phyloP scores from a whole-genome alignment of 2,329 filamentous ascomycete genomes.

The Clonostachys solani region DNA sequence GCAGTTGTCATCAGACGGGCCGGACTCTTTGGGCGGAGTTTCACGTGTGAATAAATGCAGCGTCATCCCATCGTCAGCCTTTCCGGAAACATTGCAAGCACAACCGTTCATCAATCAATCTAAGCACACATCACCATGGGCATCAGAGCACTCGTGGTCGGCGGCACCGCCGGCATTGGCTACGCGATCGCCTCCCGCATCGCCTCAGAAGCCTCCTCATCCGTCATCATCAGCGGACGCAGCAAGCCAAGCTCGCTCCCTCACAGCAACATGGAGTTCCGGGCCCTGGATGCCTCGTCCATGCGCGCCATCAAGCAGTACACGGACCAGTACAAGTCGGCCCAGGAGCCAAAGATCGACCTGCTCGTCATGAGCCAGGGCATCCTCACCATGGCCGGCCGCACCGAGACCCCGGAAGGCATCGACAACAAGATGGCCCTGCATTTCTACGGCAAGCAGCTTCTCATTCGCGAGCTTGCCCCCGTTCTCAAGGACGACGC shows the following conservation, averaged over 20 bases:
- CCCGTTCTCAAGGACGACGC: slow-evolving; percentile 26
- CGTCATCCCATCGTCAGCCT: no score
- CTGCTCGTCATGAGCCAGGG: slow-evolving; percentile 32
- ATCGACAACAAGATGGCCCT: slow-evolving; percentile 38
- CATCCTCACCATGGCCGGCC: slow-evolving; percentile 23
- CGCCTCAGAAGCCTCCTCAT: slow-evolving; percentile 12
- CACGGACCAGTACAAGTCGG: slow-evolving; percentile 15
- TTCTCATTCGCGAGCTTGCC: slow-evolving; percentile 32
- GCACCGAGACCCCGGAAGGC: slow-evolving; percentile 35
- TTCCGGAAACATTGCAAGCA: no score
- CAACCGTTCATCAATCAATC: neutral
- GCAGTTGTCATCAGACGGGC: no score
- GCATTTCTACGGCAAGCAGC: slow-evolving; percentile 40
- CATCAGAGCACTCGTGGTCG: slow-evolving; percentile 22
- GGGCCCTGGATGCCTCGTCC: slow-evolving; percentile 21
- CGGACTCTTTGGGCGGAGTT: no score
- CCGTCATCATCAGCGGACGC: slow-evolving; percentile 24
- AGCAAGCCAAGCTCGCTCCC: slow-evolving; percentile 19
- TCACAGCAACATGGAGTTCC: slow-evolving; percentile 24
- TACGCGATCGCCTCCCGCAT: slow-evolving; percentile 27
- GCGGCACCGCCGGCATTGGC: slow-evolving; percentile 27
- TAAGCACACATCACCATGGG: slow-evolving; percentile 2
- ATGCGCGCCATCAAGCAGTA: slow-evolving; percentile 27
- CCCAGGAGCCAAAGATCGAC: slow-evolving; percentile 21
- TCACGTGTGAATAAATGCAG: no score